Percentiles rank a stretch among this genome's conserved stretches.
phyloP scores from a whole-genome alignment of 768 basidiomycete species.

The Boletus reticulatus region DNA sequence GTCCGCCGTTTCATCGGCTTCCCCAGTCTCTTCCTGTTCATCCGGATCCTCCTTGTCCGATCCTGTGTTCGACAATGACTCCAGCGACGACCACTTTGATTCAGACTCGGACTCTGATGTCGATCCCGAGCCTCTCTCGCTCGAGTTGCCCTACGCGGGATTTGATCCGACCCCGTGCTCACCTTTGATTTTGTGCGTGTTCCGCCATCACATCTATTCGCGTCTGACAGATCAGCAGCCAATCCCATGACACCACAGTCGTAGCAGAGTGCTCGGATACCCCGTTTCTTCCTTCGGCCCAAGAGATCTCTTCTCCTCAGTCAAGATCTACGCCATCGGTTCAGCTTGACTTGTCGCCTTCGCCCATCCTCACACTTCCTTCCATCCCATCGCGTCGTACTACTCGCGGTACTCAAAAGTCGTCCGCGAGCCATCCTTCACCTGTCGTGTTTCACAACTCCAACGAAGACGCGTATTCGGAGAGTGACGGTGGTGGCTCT shows the following conservation, averaged over 20 bases:
- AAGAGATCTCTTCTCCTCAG: constrained; percentile 3
- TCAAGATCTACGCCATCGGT: not conserved
- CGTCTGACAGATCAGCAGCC: constrained; percentile 20
- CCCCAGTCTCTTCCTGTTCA: constrained; percentile 24
- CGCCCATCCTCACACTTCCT: not conserved
- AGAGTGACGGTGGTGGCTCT: constrained; percentile 35
- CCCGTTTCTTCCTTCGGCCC: constrained; percentile 12
- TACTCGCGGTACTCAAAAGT: constrained; percentile 15
- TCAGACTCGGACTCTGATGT: constrained; percentile 33
- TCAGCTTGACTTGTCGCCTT: not conserved
- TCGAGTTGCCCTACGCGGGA: constrained; percentile 12
- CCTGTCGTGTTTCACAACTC: constrained; percentile 4
- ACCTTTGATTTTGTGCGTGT: constrained; percentile 27
- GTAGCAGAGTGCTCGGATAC: constrained; percentile 4
- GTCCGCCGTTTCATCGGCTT: constrained; percentile 29
- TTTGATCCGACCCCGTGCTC: constrained; percentile 5
- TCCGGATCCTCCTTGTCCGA: constrained; percentile 19
- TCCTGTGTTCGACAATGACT: constrained; percentile 21
- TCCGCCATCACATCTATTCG: not conserved
- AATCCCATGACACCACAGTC: constrained; percentile 8
- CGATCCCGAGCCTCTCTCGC: constrained; percentile 22
- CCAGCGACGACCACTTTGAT: constrained; percentile 21
- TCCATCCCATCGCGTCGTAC: constrained; percentile 4
- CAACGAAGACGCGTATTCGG: constrained; percentile 33
- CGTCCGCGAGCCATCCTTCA: not conserved